Conservation (phyloP, 495 filamentous ascomycete species). For the Talaromyces ruber region DNA sequence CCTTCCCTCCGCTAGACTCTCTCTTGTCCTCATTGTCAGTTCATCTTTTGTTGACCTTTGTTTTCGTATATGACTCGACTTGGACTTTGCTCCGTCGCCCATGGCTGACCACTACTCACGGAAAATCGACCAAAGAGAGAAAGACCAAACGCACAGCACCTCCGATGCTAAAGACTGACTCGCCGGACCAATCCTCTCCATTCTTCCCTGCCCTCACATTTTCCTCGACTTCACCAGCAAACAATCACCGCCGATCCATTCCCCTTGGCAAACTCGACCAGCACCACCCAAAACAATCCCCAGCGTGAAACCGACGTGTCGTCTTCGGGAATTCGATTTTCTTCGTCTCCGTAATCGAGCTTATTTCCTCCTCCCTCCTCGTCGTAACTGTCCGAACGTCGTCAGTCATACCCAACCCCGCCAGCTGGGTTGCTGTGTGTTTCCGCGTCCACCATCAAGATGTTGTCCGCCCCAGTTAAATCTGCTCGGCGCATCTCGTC, state of each 20-base stretch:
- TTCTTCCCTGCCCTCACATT: neutral
- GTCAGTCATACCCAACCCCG: neutral
- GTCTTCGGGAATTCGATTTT: neutral
- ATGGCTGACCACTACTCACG: neutral
- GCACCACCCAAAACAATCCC: neutral
- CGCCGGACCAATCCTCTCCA: neutral
- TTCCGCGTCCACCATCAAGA: conserved; percentile 12
- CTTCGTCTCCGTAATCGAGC: neutral
- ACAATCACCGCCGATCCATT: neutral
- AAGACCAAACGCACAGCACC: neutral
- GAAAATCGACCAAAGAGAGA: neutral
- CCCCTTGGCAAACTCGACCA: neutral
- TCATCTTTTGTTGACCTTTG: neutral
- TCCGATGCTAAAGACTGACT: neutral
- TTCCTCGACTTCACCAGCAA: neutral
- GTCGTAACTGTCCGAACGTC: neutral
- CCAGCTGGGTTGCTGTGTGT: neutral
- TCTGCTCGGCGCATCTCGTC: conserved; percentile 43
- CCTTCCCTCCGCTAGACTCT: neutral
- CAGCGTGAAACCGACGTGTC: neutral
- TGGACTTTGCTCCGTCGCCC: neutral
- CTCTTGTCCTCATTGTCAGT: neutral
- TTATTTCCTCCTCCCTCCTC: neutral
- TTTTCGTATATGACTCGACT: neutral
- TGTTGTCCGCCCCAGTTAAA: conserved; percentile 41